Base-by-base conservation (phyloP, 2,329 filamentous ascomycete species). In the Esteya vermicola region DNA sequence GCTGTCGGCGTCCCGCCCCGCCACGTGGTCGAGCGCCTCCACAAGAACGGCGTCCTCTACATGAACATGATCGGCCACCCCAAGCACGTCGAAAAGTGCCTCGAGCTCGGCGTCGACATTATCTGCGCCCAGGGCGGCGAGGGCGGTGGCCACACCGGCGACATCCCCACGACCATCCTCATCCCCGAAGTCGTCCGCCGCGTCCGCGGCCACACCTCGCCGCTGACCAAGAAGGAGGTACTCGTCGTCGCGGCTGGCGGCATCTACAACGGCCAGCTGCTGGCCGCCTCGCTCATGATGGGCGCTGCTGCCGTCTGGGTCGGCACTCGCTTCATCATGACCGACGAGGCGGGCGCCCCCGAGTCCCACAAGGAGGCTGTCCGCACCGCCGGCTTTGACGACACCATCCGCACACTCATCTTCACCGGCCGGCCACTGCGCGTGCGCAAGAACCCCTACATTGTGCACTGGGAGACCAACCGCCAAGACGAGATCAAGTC, bases 61-160 rank as follows among this genome's bases (percentile, higher is more conserved):
- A 96, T 96, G 91, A 98, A 98, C 79, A 98, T 98, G 91, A 88
- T 98, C 59, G 91, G 91, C 50, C 91, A 98, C 72, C 89, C 91
- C 57, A 98, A 98, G 78, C 91, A 98, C 67, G 89, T 94, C 48
- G 75, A 85, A 65, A 98, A 96, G 73, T 93, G 85, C 63, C 72
- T 98, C 47, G 85, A 89, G 38, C 74, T 88, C 43, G 91, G 88
- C 49, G 85, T 79, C 52, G 91, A 98, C 63, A 82, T 98, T 54
- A 96, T 98, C 67, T 96, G 89, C 68, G 91, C 91, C 39, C 91
- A 98, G 68, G 91, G 91, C 58, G 89, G 91, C 53, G 91, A 98
- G 68, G 91, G 91, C 48, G 91, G 91, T 59, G 91, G 91, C 50
- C 88, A 95, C 70, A 95, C 86, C 13, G 91, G 91, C 54, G 83